These are phyloP conservation scores for Panicum miliaceum DNA, from an alignment of 176 grass and related monocot species.

Conservation along the genomic window DNA sequence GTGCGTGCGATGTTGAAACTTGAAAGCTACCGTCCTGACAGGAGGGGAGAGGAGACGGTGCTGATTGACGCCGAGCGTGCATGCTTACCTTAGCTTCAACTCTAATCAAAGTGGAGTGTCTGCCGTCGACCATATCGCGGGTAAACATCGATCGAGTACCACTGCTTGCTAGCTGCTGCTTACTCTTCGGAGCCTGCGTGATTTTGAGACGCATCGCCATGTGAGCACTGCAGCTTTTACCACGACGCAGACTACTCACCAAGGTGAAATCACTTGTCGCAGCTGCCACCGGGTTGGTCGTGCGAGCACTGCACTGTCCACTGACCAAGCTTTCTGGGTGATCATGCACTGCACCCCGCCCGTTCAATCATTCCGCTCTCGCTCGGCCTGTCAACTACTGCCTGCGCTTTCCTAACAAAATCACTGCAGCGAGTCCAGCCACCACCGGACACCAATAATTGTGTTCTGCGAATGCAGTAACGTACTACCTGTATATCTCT, in stretches of 20 bases:
- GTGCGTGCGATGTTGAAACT: neutral
- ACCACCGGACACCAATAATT: no score
- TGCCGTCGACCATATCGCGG: neutral
- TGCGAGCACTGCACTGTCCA: no score
- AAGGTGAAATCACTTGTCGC: neutral
- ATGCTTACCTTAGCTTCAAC: constrained; percentile 39
- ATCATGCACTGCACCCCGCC: neutral
- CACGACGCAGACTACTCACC: no score
- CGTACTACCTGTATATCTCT: neutral
- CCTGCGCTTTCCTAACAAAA: neutral
- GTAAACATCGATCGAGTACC: constrained; percentile 15
- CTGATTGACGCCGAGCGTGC: neutral
- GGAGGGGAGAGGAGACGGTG: neutral
- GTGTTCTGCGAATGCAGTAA: no score
- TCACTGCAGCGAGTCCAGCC: neutral
- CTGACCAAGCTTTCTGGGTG: neutral
- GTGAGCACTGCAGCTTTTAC: no score
- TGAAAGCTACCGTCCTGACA: neutral
- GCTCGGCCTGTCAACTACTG: no score
- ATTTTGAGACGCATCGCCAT: neutral
- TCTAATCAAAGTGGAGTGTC: constrained; percentile 30
- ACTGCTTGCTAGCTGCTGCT: neutral
- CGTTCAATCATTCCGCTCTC: neutral
- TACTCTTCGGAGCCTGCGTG: neutral
- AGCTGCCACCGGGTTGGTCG: neutral